Base-by-base conservation (phyloP, 192 early-diverging fungal genomes). In the Podila epigama region DNA sequence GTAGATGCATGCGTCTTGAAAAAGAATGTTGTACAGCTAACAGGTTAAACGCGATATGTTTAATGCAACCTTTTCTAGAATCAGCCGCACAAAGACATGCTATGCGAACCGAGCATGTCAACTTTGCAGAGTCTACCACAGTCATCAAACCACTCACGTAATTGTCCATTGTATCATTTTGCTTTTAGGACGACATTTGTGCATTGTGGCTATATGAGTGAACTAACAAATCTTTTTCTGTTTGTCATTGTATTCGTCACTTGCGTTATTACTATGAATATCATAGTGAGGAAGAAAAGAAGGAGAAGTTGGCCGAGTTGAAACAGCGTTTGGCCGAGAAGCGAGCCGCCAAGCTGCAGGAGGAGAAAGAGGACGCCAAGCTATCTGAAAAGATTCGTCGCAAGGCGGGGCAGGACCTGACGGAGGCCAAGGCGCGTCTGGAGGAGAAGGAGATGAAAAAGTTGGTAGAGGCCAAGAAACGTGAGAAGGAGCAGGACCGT, bases 401-500 rank as follows among this genome's bases (percentile, higher is more conserved):
- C 33, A 88, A 88, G 60, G 86, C 92, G 0, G 93, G 93, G 6
- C 88, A 92, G 68, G 92, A 94, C 42, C 64, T 92, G 69, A 83
- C 85, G 2, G 86, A 86, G 9, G 81, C 88, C 12, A 91, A 90
- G 68, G 91, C 89, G 35, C 83, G 87, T 65, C 41, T 91, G 28
- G 85, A 91, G 52, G 89, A 91, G 66, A 80, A 85, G 58, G 91
- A 95, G 60, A 89, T 96, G 81, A 84, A 91, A 56, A 93, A 93
- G 68, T 75, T 85, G 0, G 78, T 91, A 8, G 89, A 91, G 59
- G 81, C 68, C 4, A 92, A 92, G 70, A 88, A 86, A 66, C 79
- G 82, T 52, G 92, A 96, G 64, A 95, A 96, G 80, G 92, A 93
- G 51, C 83, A 88, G 25, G 94, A 96, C 16, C 85, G 80, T 39